Base-by-base conservation (phyloP, 257 asterid genomes). In the Ajuga chamaepitys region DNA sequence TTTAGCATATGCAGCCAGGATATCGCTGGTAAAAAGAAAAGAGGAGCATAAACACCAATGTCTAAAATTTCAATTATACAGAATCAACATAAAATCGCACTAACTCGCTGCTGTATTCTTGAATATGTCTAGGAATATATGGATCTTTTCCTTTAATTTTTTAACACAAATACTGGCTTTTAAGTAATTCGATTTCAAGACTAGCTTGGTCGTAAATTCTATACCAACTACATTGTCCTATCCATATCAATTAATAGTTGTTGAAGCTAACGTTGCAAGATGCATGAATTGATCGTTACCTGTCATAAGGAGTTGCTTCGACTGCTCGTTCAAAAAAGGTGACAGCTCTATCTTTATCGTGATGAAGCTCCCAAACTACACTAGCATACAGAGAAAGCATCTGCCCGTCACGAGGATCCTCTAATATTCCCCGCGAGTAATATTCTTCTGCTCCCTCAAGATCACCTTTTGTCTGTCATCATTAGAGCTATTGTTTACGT, bases 1-100 rank as follows among this genome's bases (percentile, higher is more conserved):
- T 51, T 82, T 85, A 8, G 99, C 95, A 72, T 84, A 84, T 41
- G 96, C 87, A 7, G 85, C 99, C 35, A 89, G 88, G 66, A 86
- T 86, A 12, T 75, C 38, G 78, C 96, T 93, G 96, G n/a, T n/a
- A 58, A 75, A 72, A 44, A 46, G 55, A 17, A 46, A 74, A 26
- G 64, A 9, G 14, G 47, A 13, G 34, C 34, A 2, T 34, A 14
- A 9, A 9, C 24, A 20, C 37, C 21, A 9, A 28, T 17, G 6
- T 26, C 20, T 16, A 42, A 37, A 66, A 67, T 51, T 9, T n/a
- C 6, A 66, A 35, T n/a, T 22, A 11, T 20, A 24, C 11, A 30
- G 14, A 21, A 32, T 14, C 38, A 1, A 25, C 41, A 7, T 53
- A 54, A n/a, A n/a, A n/a, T 54, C 4, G 7, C 28, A 13, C 10